These are phyloP conservation scores for Huntiella omanensis DNA, from an alignment of 2,329 filamentous ascomycete species.

Conservation along the genomic window DNA sequence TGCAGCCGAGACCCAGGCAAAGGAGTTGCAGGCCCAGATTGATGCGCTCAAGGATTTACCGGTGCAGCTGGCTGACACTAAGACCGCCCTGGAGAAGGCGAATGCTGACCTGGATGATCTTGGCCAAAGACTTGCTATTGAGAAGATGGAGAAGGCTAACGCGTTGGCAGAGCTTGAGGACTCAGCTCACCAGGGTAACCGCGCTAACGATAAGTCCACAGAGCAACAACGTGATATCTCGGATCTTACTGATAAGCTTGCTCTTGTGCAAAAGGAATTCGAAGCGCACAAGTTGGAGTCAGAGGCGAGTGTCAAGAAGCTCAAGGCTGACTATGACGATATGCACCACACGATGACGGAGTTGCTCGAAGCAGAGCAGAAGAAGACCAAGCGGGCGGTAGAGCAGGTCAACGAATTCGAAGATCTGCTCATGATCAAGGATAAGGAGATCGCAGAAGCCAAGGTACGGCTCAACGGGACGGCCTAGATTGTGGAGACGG, in stretches of 20 bases:
- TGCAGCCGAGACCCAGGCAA: slow-evolving; percentile 17
- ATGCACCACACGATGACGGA: slow-evolving; percentile 44
- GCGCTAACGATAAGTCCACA: slow-evolving; percentile 27
- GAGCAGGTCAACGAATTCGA: slow-evolving; percentile 29
- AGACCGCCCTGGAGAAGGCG: slow-evolving; percentile 8
- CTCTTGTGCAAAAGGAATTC: slow-evolving; percentile 32
- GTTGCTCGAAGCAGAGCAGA: slow-evolving; percentile 39
- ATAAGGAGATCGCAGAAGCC: slow-evolving; percentile 43
- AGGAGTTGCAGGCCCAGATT: slow-evolving; percentile 33
- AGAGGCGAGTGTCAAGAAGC: slow-evolving; percentile 33
- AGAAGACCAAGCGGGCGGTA: slow-evolving; percentile 24
- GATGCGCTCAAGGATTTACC: slow-evolving; percentile 30
- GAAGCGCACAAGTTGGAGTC: slow-evolving; percentile 32
- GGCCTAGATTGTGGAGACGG: slow-evolving; percentile 6
- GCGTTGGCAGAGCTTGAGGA: slow-evolving; percentile 39
- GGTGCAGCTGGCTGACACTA: slow-evolving; percentile 1
- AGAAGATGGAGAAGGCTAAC: slow-evolving; percentile 41
- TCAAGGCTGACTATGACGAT: slow-evolving; percentile 40
- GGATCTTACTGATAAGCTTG: slow-evolving; percentile 24
- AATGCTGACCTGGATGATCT: slow-evolving; percentile 27
- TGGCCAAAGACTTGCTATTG: slow-evolving; percentile 34
- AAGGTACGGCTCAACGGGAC: slow-evolving; percentile 25
- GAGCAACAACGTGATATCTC: slow-evolving; percentile 20
- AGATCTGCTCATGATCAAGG: slow-evolving; percentile 40
- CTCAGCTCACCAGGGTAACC: slow-evolving; percentile 31